These are phyloP conservation scores for Neofusicoccum ribis DNA, from an alignment of 2,329 filamentous ascomycete genomes.

Conservation along the genomic window DNA sequence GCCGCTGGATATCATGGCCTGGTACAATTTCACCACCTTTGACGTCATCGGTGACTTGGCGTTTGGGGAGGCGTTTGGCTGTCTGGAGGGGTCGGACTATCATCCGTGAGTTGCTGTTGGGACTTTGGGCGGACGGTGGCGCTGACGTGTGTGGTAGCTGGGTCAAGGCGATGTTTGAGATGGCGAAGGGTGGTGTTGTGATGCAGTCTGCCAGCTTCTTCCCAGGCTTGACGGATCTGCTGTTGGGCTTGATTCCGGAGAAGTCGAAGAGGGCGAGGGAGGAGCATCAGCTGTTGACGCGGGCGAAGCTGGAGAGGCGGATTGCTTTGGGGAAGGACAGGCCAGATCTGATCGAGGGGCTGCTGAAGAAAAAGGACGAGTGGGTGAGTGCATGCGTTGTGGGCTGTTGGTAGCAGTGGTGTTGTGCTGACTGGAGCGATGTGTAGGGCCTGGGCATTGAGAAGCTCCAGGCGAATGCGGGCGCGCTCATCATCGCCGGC, in stretches of 20 bases:
- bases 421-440: neutral
- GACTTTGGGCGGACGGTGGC: too few species aligned
- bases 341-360: neutral
- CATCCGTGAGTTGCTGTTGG: too few species aligned
- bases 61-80: too few species aligned
- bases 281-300: slow-evolving; percentile 28
- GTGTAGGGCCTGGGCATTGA: neutral
- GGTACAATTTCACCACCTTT: slow-evolving; percentile 23
- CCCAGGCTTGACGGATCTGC: slow-evolving; percentile 35
- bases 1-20: too few species aligned
- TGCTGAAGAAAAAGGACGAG: neutral
- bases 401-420: too few species aligned
- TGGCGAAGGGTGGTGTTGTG: neutral
- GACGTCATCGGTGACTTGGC: slow-evolving; percentile 29
- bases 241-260: slow-evolving; percentile 30
- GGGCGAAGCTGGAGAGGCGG: neutral
- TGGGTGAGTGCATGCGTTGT: neutral
- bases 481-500: slow-evolving; percentile 29
- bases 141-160: too few species aligned
- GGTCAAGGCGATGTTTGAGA: neutral
- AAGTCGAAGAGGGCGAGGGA: neutral
- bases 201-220: slow-evolving; percentile 32
- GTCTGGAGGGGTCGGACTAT: too few species aligned
- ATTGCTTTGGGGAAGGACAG: neutral
- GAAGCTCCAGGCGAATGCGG: slow-evolving; percentile 17